Base-by-base conservation (phyloP, 2,329 filamentous ascomycete species). In the Aspergillus sp. region DNA sequence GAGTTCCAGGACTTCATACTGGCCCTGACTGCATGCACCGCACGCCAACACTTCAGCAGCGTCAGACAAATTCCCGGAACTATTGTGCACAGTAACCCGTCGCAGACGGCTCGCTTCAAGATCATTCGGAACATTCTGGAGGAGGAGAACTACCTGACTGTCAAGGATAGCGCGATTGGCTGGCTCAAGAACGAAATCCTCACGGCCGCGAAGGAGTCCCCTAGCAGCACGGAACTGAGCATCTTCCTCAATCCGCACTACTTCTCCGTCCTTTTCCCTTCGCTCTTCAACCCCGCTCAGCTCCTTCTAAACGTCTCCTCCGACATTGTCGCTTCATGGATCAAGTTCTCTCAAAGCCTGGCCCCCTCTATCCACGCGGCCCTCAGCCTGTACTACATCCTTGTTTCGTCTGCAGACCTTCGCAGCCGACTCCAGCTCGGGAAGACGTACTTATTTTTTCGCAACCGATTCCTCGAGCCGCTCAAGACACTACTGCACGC, bases 161-260 rank as follows among this genome's bases (percentile, higher is more conserved):
- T 82, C 35, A 82, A 81, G 59, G 79, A 81, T 33, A 78, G 77
- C 40, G 82, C 82, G 2, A 77, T 85, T 4, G 76, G 78, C 32
- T 85, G 82, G 82, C 69, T 85, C 32, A 85, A 84, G 61, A 74
- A 81, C 38, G 82, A 84, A 61, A 79, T 82, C 0, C 72, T 84
- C 4, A 73, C 78, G 58, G 75, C 78, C 4, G 76, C 55, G 49
- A 57, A 41, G 32, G 8, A 50, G 43, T 49, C 35, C 35, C 35
- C 6, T 8, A 22, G 52, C n/a, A 22, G 52, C n/a, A 22, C 11
- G 2, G 59, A 63, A 13, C 43, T 56, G 8, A 64, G 57, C 47
- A 52, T 71, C 17, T 76, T 75, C 57, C 62, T 63, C 11, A 59
- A 72, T 30, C 65, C 68, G 0, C 60, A 68, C n/a, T 66, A 71